Evolutionary conservation across 2,329 filamentous ascomycete genomes (phyloP), one percentile per base, ranked within the genome.

Genomic region (Colletotrichum somersetense): DNA sequence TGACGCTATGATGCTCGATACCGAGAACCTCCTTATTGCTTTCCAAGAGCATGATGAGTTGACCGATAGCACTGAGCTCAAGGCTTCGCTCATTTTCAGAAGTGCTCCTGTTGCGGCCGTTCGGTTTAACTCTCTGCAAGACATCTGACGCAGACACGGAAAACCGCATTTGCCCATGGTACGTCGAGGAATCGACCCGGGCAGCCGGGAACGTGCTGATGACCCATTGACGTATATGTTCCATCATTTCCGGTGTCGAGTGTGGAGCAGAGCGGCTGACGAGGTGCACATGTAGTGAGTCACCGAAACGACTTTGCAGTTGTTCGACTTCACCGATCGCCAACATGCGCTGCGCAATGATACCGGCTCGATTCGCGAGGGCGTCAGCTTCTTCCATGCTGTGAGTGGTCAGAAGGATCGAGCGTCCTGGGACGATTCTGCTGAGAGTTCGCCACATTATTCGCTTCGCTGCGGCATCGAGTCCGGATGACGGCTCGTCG

Each of bases 381-480:
- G 95, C 94, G 77, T 97, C 94, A 0, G 95, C 95, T 82, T 98
- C 96, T 80, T 98, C 95, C 95, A 98, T 97, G 59, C 90, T 93
- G 80, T 98, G 95, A 0, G 96, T 98, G 0, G 95, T 98, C 18
- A 98, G 87, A 1, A 98, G 86, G n/a, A 98, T 89, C 0, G 92
- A 93, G 18, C 96, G 89, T 0, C 94, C 94, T 0, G 90, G 89
- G 0, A 92, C 91, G 6, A 95, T 91, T 0, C 90, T 87, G 6
- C 89, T 89, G 0, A 98, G 86, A 0, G 95, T 97, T 66, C 90
- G 89, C 96, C 96, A 98, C 93, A 98, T 97, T 74, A 97, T 88
- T 46, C 96, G 89, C 81, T 98, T 98, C 0, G 94, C 92, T 0
- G 94, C 94, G 0, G 95, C 95, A 76, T 98, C 96, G 84, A 98